Evolutionary conservation across 371 early-diverging fungal species (phyloP), one percentile per base, ranked within the genome.

Genomic region (Rhizopus arrhizus): DNA sequence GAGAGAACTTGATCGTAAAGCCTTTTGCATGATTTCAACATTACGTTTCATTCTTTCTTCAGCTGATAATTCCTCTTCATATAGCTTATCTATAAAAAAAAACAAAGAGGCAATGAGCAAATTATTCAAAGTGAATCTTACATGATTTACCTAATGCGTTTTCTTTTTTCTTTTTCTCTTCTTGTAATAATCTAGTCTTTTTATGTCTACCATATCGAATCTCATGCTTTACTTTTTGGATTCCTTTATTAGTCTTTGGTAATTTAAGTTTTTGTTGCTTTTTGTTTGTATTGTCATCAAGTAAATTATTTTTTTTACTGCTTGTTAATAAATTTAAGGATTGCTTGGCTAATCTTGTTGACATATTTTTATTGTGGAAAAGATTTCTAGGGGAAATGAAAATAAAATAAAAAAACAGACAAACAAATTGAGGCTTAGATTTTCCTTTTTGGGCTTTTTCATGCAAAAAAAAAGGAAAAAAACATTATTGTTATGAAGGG

Each of bases 151-250:
- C 80, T 40, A 85, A 56, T 7, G 83, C 82, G 41, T 85, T 80
- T 51, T 75, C 78, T 55, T 73, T 69, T 53, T 74, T 73, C 58
- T 73, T 49, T 60, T 70, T 43, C 66, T 75, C 56, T 49, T 55
- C 61, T 59, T 74, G 57, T 68, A 71, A 53, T 56, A 61, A 62
- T 38, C 68, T 66, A 29, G 67, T 64, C 53, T 73, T 72, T 60
- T 80, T 72, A 13, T 80, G 79, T 46, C 70, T 75, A 3, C 84
- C 84, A 58, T 85, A 85, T 36, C 82, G 69, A n/a, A 82, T 62
- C 61, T 85, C 83, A 50, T 80, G 72, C 51, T 84, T 83, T 43
- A 81, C 72, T 64, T 81, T 83, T 47, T 81, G 82, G 54, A 85
- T 54, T 3, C 86, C 86, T n/a, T 73, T 79, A 50, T 85, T 85